Evolutionary conservation across 345 rosid genomes (phyloP).

Genomic region (Ceriops decandra): DNA sequence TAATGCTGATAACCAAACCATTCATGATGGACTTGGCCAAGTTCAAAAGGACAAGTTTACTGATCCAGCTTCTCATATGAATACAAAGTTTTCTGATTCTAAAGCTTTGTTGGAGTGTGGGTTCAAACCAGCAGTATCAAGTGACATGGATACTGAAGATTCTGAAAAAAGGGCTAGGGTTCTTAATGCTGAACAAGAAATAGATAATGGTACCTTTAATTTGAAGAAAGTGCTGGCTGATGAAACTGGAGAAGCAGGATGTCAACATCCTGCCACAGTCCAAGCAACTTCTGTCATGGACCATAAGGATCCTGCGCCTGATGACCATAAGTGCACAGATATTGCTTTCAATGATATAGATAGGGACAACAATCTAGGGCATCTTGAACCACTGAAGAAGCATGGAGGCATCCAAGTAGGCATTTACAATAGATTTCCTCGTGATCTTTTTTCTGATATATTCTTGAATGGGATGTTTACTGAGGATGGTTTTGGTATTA

Average conservation of each 20-base stretch:
- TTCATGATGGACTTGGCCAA: slow-evolving; percentile 38
- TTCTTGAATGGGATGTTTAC: slow-evolving; percentile 51
- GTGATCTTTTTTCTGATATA: slow-evolving; percentile 74
- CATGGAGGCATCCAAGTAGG: slow-evolving; percentile 73
- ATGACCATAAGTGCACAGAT: slow-evolving; percentile 22
- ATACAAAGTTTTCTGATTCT: slow-evolving; percentile 28
- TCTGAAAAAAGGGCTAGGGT: slow-evolving; percentile 29
- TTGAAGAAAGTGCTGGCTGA: slow-evolving; percentile 17
- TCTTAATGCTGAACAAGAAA: slow-evolving; percentile 23
- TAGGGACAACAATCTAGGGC: slow-evolving; percentile 11
- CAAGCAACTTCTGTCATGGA: slow-evolving; percentile 26
- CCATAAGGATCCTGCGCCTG: slow-evolving; percentile 29
- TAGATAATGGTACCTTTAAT: slow-evolving; percentile 16
- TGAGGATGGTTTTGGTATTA: slow-evolving; percentile 43
- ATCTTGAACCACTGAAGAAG: slow-evolving; percentile 34
- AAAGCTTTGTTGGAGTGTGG: slow-evolving; percentile 34
- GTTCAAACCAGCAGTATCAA: slow-evolving; percentile 32
- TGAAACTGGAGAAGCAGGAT: slow-evolving; percentile 27
- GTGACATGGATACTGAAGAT: slow-evolving; percentile 19
- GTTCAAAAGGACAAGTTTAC: slow-evolving; percentile 43
- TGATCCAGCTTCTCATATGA: slow-evolving; percentile 35
- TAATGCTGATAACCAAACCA: slow-evolving; percentile 27
- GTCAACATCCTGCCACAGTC: slow-evolving; percentile 27
- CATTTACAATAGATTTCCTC: slow-evolving; percentile 81
- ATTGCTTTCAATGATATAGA: slow-evolving; percentile 7